A percentile compares a stretch with the other conserved stretches of the same genome.
These are phyloP conservation scores for Candida michaelii DNA, from an alignment of 805 yeast species.

Conservation along the genomic window DNA sequence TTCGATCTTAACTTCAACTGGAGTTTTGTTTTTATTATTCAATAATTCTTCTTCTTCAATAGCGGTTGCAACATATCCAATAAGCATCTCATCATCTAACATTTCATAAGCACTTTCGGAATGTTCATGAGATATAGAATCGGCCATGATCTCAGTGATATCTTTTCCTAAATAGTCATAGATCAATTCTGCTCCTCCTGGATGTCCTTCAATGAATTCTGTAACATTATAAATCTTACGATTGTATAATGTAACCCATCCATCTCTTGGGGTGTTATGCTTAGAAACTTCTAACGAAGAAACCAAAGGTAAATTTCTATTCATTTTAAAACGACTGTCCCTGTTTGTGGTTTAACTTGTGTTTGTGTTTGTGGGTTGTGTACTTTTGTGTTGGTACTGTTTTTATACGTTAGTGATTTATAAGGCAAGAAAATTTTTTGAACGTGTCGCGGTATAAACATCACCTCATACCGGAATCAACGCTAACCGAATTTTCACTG, in stretches of 20 bases:
- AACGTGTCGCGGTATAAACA: slow-evolving; percentile 2
- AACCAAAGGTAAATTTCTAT: slow-evolving; percentile 54
- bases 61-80: slow-evolving; percentile 80
- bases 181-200: slow-evolving; percentile 63
- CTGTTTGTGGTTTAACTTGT: background rate
- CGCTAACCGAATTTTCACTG: too few species aligned
- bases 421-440: background rate
- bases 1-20: slow-evolving; percentile 52
- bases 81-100: slow-evolving; percentile 73
- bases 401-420: too few species aligned
- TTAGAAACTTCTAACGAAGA: slow-evolving; percentile 51
- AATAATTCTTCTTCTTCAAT: slow-evolving; percentile 75
- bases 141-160: slow-evolving; percentile 73
- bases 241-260: slow-evolving; percentile 80
- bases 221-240: slow-evolving; percentile 87
- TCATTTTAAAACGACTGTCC: slow-evolving; percentile 10
- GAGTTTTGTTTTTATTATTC: slow-evolving; percentile 55
- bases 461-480: background rate
- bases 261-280: slow-evolving; percentile 55
- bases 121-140: slow-evolving; percentile 70
- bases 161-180: slow-evolving; percentile 60
- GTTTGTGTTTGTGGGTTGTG: background rate
- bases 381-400: too few species aligned
- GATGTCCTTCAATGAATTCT: slow-evolving; percentile 67
- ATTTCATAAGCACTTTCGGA: slow-evolving; percentile 84